phyloP scores from a whole-genome alignment of 305 asterid genomes.

The Striga hermonthica region DNA sequence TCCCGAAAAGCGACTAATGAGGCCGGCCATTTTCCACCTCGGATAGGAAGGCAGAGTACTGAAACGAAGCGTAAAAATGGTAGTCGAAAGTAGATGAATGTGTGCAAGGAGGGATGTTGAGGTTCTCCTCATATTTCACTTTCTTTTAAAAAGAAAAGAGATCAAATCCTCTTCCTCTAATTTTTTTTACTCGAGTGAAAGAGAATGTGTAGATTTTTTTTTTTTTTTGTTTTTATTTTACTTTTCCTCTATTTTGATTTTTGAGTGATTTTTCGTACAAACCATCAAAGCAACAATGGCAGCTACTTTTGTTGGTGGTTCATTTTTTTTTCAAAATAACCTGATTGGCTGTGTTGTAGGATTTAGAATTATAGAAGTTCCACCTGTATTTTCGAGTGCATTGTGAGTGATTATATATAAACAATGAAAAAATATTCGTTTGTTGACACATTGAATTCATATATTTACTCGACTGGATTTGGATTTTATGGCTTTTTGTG shows the following conservation, averaged over 20 bases:
- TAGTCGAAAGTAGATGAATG: constrained; percentile 48
- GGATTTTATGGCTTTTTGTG: too few relatives aligned
- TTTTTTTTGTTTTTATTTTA: neutral
- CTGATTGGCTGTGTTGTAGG: neutral
- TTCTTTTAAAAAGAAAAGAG: neutral
- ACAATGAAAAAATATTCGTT: neutral
- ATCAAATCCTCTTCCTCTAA: neutral
- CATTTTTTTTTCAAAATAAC: neutral
- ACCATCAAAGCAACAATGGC: neutral
- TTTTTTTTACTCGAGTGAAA: constrained; percentile 3
- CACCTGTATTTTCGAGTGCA: neutral
- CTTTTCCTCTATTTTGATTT: neutral
- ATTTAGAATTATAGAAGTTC: neutral
- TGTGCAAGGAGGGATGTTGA: too few relatives aligned
- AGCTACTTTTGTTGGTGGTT: neutral
- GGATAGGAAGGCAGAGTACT: constrained; percentile 51
- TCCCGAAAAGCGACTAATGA: constrained; percentile 50
- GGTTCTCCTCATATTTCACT: neutral
- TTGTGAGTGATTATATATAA: neutral
- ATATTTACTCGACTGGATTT: too few relatives aligned
- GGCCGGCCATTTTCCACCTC: constrained; percentile 46
- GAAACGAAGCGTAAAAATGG: constrained; percentile 60
- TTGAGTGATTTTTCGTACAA: neutral
- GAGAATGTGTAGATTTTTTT: neutral
- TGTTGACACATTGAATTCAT: too few relatives aligned